Evolutionary conservation across 129 eudicot genomes (phyloP).

Genomic region (Pittosporum tobira): DNA sequence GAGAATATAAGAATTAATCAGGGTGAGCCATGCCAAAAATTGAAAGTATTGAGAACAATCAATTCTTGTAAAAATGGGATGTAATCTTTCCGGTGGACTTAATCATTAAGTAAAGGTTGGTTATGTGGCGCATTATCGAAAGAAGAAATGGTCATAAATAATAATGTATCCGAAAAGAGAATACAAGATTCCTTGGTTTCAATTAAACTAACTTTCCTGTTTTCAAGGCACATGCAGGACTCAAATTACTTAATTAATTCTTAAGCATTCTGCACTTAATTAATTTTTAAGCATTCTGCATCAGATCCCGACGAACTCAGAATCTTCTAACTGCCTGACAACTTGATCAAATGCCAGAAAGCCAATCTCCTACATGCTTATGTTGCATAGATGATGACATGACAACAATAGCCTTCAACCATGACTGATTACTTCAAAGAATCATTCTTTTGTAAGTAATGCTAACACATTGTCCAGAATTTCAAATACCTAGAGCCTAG

Average conservation of each 20-base stretch:
- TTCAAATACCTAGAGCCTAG: background rate
- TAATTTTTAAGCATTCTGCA: background rate
- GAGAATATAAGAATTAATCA: too few relatives aligned
- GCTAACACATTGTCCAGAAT: background rate
- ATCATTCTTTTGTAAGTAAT: background rate
- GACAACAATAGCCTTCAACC: background rate
- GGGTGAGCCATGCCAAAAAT: background rate
- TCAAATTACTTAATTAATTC: background rate
- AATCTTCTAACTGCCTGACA: conserved; percentile 13
- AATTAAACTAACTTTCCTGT: background rate
- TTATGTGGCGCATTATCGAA: too few relatives aligned
- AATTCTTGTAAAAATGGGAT: too few relatives aligned
- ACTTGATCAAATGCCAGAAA: conserved; percentile 14
- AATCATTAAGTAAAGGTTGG: too few relatives aligned
- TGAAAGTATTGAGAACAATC: too few relatives aligned
- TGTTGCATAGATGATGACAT: background rate
- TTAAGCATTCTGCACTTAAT: too few relatives aligned
- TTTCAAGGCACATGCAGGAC: conserved; percentile 11
- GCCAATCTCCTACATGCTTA: background rate
- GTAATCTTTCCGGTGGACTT: too few relatives aligned
- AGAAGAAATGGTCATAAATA: background rate
- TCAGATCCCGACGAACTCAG: conserved; percentile 10
- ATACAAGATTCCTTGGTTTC: background rate
- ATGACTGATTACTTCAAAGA: background rate
- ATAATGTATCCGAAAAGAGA: background rate